Conservation (phyloP, 768 basidiomycete species). For the Lentinula lateritia region DNA sequence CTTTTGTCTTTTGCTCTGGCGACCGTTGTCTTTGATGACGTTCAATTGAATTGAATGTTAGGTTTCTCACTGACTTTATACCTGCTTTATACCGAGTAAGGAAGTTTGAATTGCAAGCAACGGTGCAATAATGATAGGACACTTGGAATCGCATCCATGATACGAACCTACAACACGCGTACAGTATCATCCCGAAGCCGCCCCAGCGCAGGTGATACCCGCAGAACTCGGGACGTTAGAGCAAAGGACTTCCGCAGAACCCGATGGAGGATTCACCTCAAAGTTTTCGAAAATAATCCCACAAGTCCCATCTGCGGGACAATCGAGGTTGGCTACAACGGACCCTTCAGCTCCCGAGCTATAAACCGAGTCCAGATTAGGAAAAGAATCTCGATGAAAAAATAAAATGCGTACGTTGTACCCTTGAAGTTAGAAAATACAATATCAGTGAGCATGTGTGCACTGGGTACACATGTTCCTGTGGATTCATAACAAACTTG, state of each 20-base stretch:
- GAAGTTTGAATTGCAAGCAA: too few species aligned
- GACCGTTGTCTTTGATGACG: too few species aligned
- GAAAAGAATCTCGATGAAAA: not conserved
- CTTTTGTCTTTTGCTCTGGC: conserved; percentile 8
- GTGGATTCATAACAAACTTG: conserved; percentile 24
- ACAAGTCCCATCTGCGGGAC: conserved; percentile 20
- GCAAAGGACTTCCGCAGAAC: conserved; percentile 18
- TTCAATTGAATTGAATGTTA: too few species aligned
- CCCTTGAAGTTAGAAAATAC: conserved; percentile 20
- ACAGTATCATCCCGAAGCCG: conserved; percentile 16
- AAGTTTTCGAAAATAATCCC: conserved; percentile 18
- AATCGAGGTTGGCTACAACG: conserved; percentile 23
- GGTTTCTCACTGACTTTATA: too few species aligned
- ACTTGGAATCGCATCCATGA: too few species aligned
- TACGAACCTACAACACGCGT: too few species aligned
- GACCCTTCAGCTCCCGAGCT: conserved; percentile 13
- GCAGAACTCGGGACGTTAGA: conserved; percentile 20
- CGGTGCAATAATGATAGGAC: too few species aligned
- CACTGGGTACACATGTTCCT: conserved; percentile 18
- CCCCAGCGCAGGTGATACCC: conserved; percentile 21
- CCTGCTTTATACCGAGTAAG: too few species aligned
- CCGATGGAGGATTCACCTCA: conserved; percentile 21
- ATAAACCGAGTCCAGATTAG: not conserved
- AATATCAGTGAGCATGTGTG: conserved; percentile 19
- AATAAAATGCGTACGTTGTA: conserved; percentile 17